Evolutionary conservation across 169 alveolate genomes (phyloP), one percentile per base, ranked within the genome.

Genomic region (Eimeria falciformis): DNA sequence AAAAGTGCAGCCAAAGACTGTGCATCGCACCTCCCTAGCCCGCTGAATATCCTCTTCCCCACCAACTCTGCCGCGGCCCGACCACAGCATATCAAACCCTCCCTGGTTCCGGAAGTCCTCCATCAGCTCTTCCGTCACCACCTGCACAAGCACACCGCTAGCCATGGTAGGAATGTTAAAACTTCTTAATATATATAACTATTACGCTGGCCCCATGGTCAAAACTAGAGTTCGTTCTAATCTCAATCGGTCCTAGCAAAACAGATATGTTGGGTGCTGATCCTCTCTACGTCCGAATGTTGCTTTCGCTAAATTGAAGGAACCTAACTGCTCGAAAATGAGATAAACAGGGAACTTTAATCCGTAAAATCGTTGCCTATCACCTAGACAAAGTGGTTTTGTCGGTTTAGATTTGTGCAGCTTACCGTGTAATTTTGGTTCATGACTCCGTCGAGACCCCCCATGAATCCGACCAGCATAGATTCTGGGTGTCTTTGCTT

Each of bases 51-150:
- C 98, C 68, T 97, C 98, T 50, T 96, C 97, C 46, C 98, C 96
- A 90, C 97, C 98, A 47, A 99, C 98, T 95, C 98, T 98, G 81
- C 99, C 99, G 79, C 99, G 96, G 62, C 99, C 99, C 50, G 99
- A 97, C 94, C 99, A 96, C 50, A 99, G 97, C 99, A 99, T 99
- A 95, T 99, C 99, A 82, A 99, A 99, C 18, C 99, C 99, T 29
- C 99, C 99, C 92, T 96, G 96, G 96, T 99, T 99, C 91, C 99
- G 97, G 95, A 97, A 99, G 55, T 97, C 96, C 69, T 98, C 97
- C 99, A 99, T 98, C 78, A 95, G 93, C 66, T 97, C 99, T 65
- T 96, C 98, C 14, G 97, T 96, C 43, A 98, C 95, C 43, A 68
- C 88, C 94, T 91, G 79, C 81, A n/a, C 12, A 11, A 75, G 17